A percentile compares a stretch with the other conserved stretches of the same genome.
phyloP scores from a whole-genome alignment of 2,329 filamentous ascomycete genomes.

The Scolecobasidium constrictum region DNA sequence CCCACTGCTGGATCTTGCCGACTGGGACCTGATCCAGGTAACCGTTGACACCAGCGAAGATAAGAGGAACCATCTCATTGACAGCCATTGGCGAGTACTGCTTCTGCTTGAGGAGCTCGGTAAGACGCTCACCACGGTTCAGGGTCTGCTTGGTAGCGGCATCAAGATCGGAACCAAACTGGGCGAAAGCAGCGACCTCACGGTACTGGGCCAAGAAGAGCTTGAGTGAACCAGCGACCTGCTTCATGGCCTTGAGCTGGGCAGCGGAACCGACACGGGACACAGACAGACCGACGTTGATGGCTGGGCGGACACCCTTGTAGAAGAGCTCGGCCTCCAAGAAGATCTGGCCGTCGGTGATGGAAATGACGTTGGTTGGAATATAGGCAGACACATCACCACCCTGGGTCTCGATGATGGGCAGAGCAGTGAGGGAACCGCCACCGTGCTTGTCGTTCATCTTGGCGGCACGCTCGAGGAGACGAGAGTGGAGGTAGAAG shows the following conservation, averaged over 20 bases:
- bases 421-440: constrained; percentile 93
- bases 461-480: constrained; percentile 98
- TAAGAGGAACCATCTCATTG: constrained; percentile 99
- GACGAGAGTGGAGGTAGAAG: constrained; percentile 98
- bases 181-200: constrained; percentile 98
- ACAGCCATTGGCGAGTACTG: constrained; percentile 98
- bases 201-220: constrained; percentile 99
- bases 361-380: constrained; percentile 99
- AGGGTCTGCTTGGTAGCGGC: constrained; percentile 98
- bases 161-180: constrained; percentile 99
- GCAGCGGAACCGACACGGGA: constrained; percentile 99
- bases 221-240: constrained; percentile 98
- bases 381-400: constrained; percentile 99
- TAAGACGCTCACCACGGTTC: constrained; percentile 94
- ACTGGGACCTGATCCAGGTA: constrained; percentile 82
- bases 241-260: constrained; percentile 99
- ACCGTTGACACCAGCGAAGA: constrained; percentile 99
- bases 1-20: constrained; percentile 83
- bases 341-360: constrained; percentile 99
- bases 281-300: constrained; percentile 99
- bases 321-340: constrained; percentile 98
- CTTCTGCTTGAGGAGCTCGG: constrained; percentile 99
- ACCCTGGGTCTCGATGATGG: constrained; percentile 98
- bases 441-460: constrained; percentile 92
- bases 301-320: constrained; percentile 99